These are phyloP conservation scores for Trichosporon asahii DNA, from an alignment of 1,284 basidiomycete genomes.

Conservation along the genomic window DNA sequence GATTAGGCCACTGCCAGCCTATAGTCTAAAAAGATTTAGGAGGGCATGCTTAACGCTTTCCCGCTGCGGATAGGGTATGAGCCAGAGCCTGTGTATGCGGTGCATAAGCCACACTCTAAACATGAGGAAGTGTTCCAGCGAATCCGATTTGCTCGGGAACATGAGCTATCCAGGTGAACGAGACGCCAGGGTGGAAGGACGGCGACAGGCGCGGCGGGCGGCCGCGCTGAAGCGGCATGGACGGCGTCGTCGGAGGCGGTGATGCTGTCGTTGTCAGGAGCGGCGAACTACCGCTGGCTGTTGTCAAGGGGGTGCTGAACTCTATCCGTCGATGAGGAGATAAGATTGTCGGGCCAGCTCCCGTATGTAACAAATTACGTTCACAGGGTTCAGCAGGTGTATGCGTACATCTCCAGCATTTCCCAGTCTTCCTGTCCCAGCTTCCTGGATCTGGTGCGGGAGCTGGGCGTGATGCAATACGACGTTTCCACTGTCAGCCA, in stretches of 20 bases:
- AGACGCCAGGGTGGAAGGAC: not conserved
- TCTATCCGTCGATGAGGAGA: not conserved
- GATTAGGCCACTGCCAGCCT: not conserved
- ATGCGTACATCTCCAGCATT: not conserved
- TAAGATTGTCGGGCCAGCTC: slow-evolving; percentile 10
- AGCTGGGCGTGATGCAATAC: not conserved
- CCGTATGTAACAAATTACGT: slow-evolving; percentile 5
- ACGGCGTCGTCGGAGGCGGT: not conserved
- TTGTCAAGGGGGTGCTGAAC: not conserved
- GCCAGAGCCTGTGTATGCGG: not conserved
- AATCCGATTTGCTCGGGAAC: not conserved
- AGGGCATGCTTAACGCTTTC: not conserved
- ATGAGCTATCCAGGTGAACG: slow-evolving; percentile 4
- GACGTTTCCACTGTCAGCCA: not conserved
- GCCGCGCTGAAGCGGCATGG: not conserved
- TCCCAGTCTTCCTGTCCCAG: not conserved
- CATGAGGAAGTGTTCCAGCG: not conserved
- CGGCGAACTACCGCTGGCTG: not conserved
- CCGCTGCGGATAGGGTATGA: not conserved
- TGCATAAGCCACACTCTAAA: not conserved
- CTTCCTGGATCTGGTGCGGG: not conserved
- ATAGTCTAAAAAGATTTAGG: not conserved
- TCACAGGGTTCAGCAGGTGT: not conserved
- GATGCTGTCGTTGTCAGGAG: not conserved
- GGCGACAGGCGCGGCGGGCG: not conserved